Evolutionary conservation across 2,329 filamentous ascomycete species (phyloP), one percentile per base, ranked within the genome.

Genomic region (Fonsecaea nubica): DNA sequence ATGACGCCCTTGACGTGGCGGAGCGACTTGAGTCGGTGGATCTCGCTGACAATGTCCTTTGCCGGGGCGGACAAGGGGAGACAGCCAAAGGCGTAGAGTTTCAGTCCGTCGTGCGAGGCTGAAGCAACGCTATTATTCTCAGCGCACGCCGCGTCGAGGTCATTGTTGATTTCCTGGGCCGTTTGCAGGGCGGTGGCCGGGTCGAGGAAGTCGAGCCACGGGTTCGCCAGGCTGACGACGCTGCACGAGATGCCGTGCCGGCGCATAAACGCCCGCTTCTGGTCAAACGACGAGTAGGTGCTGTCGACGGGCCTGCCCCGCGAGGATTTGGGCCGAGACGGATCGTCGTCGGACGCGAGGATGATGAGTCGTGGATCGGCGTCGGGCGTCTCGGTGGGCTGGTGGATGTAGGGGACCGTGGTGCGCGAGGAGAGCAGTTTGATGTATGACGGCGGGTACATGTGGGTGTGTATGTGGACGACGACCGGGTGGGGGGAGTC

Each of bases 211-310:
- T 97, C 93, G 1, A 97, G 85, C 93, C 93, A 97, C 0, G 93
- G 93, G 75, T 97, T 97, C 13, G 93, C 93, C 25, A 97, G 87
- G 0, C 92, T 95, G 69, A 97, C 88, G 58, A 97, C 91, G 0
- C 91, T 95, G 70, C 90, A 88, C 77, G 90, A 86, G 76, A 97
- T 97, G 61, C 82, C 82, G 79, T 97, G 93, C 15, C 84, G 86
- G 76, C 92, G 85, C 93, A 97, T 97, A 80, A 97, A 97, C 57
- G 87, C 84, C 13, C 97, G 84, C 75, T 97, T 97, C 72, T 92
- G 85, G 15, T 83, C 80, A 65, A 96, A 89, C 53, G 92, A 91
- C 69, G 89, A 92, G 82, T 94, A 97, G 74, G 93, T 91, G 0
- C 87, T 83, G 25, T 92, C 94, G 52, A 97, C 87, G 3, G 93